Evolutionary conservation across 495 filamentous ascomycete species (phyloP).

Genomic region (Jackrogersella minutella): DNA sequence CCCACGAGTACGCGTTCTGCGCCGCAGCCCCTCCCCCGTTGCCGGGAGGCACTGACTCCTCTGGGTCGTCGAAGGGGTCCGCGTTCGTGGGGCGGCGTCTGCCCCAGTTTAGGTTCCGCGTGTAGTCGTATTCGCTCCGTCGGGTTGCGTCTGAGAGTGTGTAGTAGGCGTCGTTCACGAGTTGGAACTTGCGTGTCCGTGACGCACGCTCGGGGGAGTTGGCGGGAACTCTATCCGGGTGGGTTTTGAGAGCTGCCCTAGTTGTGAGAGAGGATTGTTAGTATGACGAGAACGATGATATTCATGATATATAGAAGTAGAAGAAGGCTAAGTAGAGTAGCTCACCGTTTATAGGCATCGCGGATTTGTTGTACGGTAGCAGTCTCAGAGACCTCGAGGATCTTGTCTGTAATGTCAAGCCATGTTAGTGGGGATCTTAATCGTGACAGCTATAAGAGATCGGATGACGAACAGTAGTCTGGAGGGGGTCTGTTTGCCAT

Average conservation of each 20-base stretch:
- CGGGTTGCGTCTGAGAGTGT: conserved; percentile 83
- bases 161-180: conserved; percentile 98
- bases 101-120: conserved; percentile 54
- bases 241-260: conserved; percentile 90
- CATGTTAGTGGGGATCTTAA: conserved; percentile 30
- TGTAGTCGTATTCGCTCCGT: conserved; percentile 86
- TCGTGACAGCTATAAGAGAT: not conserved
- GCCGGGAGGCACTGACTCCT: conserved; percentile 50
- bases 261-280: not conserved
- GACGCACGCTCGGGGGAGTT: conserved; percentile 84
- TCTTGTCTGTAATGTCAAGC: conserved; percentile 39
- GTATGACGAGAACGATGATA: not conserved
- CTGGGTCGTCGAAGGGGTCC: conserved; percentile 63
- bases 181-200: conserved; percentile 90
- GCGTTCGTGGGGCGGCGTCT: conserved; percentile 40
- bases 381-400: conserved; percentile 75
- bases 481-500: conserved; percentile 55
- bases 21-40: conserved; percentile 44
- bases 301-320: not conserved
- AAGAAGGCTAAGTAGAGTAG: not conserved
- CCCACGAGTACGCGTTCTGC: conserved; percentile 53
- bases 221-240: conserved; percentile 88
- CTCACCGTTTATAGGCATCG: conserved; percentile 89
- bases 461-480: conserved; percentile 59
- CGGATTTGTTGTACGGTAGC: conserved; percentile 87